Conservation (phyloP, 208 protist genomes). For the Crithidia brevicula region DNA sequence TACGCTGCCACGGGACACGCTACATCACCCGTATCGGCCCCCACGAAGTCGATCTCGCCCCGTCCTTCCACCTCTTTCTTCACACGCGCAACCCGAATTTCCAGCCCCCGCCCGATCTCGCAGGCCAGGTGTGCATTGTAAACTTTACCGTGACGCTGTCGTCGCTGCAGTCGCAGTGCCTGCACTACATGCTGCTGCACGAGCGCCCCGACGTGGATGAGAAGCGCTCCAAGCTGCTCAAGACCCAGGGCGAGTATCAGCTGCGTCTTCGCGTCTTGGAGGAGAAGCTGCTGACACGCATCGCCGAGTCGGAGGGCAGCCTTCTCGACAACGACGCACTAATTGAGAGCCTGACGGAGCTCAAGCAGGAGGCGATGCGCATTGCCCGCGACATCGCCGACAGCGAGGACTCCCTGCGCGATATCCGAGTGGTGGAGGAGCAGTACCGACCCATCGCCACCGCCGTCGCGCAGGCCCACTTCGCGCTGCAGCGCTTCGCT, state of each 20-base stretch:
- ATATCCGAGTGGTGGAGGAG: conserved; percentile 80
- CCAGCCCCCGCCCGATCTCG: conserved; percentile 96
- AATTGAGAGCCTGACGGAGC: conserved; percentile 92
- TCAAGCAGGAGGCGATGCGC: conserved; percentile 93
- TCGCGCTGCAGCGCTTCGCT: conserved; percentile 93
- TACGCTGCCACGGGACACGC: conserved; percentile 93
- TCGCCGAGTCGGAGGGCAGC: conserved; percentile 94
- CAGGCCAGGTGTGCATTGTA: conserved; percentile 96
- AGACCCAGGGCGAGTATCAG: conserved; percentile 96
- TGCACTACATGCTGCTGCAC: conserved; percentile 89
- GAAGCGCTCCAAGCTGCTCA: conserved; percentile 91
- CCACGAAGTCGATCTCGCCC: conserved; percentile 98
- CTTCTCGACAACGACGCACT: conserved; percentile 98
- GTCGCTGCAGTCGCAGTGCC: conserved; percentile 95
- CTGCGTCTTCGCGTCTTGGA: conserved; percentile 95
- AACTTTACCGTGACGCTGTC: conserved; percentile 99
- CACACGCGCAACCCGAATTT: conserved; percentile 96
- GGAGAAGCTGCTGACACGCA: conserved; percentile 95
- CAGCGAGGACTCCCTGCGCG: conserved; percentile 93
- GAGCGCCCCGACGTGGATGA: conserved; percentile 97
- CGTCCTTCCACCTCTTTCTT: conserved; percentile 97
- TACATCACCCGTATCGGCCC: conserved; percentile 95
- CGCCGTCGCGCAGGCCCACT: conserved; percentile 94
- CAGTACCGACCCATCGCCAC: conserved; percentile 95
- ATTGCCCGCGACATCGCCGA: conserved; percentile 93